Evolutionary conservation across 768 basidiomycete genomes (phyloP).

Genomic region (Dacryopinax primogenitus): DNA sequence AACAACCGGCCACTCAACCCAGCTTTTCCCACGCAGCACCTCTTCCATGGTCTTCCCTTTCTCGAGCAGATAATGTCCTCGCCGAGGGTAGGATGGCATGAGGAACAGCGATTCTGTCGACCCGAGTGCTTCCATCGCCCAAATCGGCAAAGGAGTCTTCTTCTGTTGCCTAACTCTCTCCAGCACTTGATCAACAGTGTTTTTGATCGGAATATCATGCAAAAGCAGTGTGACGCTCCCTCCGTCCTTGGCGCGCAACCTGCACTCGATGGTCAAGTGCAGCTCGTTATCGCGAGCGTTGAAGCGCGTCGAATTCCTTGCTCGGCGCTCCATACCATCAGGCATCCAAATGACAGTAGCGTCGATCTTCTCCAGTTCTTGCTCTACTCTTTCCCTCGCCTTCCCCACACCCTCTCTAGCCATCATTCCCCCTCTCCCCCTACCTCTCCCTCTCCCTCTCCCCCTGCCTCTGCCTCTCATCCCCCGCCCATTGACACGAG

Average conservation of each 20-base stretch:
- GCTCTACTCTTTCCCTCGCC: constrained; percentile 15
- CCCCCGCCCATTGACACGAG: constrained; percentile 11
- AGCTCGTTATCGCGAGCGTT: constrained; percentile 5
- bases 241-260: background rate
- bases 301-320: constrained; percentile 16
- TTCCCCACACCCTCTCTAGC: constrained; percentile 17
- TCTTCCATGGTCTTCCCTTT: background rate
- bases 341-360: constrained; percentile 13
- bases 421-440: background rate
- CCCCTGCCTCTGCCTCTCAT: background rate
- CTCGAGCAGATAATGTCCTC: constrained; percentile 9
- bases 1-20: background rate
- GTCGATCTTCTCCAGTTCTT: constrained; percentile 14
- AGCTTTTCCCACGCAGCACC: background rate
- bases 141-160: constrained; percentile 4
- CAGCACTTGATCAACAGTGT: background rate
- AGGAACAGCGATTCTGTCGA: constrained; percentile 14
- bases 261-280: background rate
- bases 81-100: constrained; percentile 6
- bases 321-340: constrained; percentile 17
- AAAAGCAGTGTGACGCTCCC: background rate
- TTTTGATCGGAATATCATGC: constrained; percentile 15
- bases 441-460: constrained; percentile 11
- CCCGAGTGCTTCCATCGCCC: constrained; percentile 14
- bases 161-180: background rate